These are phyloP conservation scores for Aureobasidium sp. DNA, from an alignment of 2,329 filamentous ascomycete genomes.

Conservation along the genomic window DNA sequence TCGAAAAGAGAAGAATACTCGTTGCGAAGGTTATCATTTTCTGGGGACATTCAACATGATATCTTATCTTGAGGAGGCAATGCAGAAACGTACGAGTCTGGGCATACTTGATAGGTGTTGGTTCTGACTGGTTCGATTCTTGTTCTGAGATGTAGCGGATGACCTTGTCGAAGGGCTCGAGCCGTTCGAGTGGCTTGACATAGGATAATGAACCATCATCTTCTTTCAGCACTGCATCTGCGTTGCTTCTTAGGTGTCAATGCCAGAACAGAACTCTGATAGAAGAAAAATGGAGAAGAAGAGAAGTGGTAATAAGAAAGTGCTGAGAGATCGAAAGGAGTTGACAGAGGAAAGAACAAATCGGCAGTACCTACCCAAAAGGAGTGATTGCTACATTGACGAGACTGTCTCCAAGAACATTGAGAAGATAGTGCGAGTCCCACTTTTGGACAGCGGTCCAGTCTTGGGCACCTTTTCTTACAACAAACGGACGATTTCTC, in stretches of 20 bases:
- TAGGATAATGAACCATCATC: slow-evolving; percentile 48
- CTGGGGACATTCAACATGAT: slow-evolving; percentile 30
- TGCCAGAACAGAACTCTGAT: not conserved
- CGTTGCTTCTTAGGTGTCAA: slow-evolving; percentile 35
- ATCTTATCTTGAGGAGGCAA: not conserved
- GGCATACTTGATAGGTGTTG: slow-evolving; percentile 54
- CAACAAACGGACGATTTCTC: slow-evolving; percentile 66
- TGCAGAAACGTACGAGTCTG: slow-evolving; percentile 58
- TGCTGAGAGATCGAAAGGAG: not conserved
- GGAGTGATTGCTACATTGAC: slow-evolving; percentile 79
- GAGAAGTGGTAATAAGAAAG: too few relatives aligned
- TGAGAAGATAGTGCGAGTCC: slow-evolving; percentile 54
- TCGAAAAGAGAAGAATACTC: slow-evolving; percentile 61
- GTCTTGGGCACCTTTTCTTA: slow-evolving; percentile 53
- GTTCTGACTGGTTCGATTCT: slow-evolving; percentile 38
- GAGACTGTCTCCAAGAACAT: slow-evolving; percentile 46
- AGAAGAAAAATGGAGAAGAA: too few relatives aligned
- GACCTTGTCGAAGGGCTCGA: slow-evolving; percentile 56
- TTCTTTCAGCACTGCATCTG: slow-evolving; percentile 57
- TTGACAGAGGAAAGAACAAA: not conserved
- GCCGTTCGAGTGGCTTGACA: slow-evolving; percentile 65
- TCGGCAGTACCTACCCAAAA: slow-evolving; percentile 46
- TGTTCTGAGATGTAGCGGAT: slow-evolving; percentile 55
- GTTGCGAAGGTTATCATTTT: slow-evolving; percentile 73
- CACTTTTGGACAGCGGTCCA: slow-evolving; percentile 61